Base-by-base conservation (phyloP, 805 yeast genomes). In the Metschnikowia aberdeeniae region DNA sequence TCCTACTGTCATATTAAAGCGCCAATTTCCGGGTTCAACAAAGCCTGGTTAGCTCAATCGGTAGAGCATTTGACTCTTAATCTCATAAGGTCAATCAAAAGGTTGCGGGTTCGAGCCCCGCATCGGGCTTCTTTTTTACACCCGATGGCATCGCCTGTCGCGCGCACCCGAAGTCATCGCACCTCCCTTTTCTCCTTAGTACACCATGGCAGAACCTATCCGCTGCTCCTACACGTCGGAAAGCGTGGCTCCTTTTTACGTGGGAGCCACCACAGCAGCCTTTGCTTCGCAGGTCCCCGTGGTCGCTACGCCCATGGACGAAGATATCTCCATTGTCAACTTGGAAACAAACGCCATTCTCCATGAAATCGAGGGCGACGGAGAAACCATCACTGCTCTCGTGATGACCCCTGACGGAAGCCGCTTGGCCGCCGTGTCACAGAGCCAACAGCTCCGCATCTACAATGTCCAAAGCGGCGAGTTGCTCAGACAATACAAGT, bases 191-290 rank as follows among this genome's bases (percentile, higher is more conserved):
- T 24, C 34, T 19, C 6, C 14, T 8, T 37, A 32, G 5, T 20
- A 32, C 29, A 29, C 22, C 19, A 53, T 53, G 57, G 52, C 57
- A 10, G 57, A 53, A 11, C 46, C 52, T 5, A 51, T 51, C 13
- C 45, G 55, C 26, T 49, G 57, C 34, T 49, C 57, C 8, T 53
- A 47, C 36, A 36, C 20, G 11, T 31, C 51, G 19, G 45, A 46
- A 9, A 76, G 79, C 44, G 73, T 92, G 34, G 82, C 80, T 42
- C 98, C 99, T 12, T 82, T 90, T 55, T 93, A 88, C 61, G 79
- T 87, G 12, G 96, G 97, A 24, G 88, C 93, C 5, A 79, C 93
- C 2, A 72, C 83, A 26, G 93, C 89, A 2, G 71, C 88, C 0
- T 60, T 88, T 9, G 78, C 89, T 2, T 66, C 64, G 11, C 84